Base-by-base conservation (phyloP, 1,284 basidiomycete genomes). In the Cutaneotrichosporon arboriforme region DNA sequence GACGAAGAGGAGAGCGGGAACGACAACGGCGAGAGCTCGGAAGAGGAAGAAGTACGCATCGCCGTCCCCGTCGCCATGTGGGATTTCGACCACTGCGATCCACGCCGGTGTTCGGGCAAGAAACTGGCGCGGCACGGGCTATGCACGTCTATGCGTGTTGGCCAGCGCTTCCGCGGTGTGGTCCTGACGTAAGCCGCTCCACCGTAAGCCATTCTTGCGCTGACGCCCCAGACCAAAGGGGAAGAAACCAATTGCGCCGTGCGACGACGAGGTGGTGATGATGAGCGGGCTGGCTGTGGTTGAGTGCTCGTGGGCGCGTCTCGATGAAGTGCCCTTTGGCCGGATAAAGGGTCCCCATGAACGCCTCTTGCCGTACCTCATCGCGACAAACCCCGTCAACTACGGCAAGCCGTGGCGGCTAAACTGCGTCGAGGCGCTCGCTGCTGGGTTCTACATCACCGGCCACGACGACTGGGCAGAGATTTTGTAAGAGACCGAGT, bases 41-140 rank as follows among this genome's bases (percentile, higher is more conserved):
- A 65, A 22, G 55, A 56, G 31, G 60, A 63, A 23, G 51, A 61
- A 17, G 54, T 67, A 20, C 64, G 64, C 36, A 84, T 87, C 22
- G 79, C 77, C 10, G 81, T 87, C 4, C 84, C 85, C 5, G 84
- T 91, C 13, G 89, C 87, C 23, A 92, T 92, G 89, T 92, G 89
- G 89, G 94, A 97, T 72, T 97, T 98, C 73, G 87, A 90, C 69
- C 94, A 97, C 70, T 97, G 94, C 72, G 93, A 98, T 73, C 93
- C 94, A 0, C 84, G 84, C 48, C 83, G 90, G 35, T 98, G 94
- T 67, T 93, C 90, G 8, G 94, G 94, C 12, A 97, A 97, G 78
- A 94, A 92, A 70, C 82, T 98, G 0, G 79, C 90, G 0, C 80
- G 94, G 4, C 80, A 92, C 18, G 89, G 90, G 1, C 77, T 97